Conservation (phyloP, 2,329 filamentous ascomycete genomes). For the Sclerotinia glacialis region DNA sequence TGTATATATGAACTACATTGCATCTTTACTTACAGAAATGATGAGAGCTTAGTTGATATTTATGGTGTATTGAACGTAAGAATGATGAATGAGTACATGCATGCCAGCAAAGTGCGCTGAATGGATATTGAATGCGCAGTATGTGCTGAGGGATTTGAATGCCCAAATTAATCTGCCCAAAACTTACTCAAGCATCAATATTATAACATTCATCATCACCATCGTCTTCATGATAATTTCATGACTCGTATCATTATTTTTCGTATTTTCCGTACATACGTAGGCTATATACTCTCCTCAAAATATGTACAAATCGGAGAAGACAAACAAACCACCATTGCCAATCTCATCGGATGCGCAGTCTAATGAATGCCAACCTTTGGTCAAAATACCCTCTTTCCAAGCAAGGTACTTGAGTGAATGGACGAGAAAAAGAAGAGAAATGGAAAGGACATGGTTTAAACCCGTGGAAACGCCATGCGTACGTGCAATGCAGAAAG, state of each 20-base stretch:
- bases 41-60: not conserved
- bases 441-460: not conserved
- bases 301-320: slow-evolving; percentile 1
- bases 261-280: not conserved
- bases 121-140: too few species aligned
- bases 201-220: too few species aligned
- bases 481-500: slow-evolving; percentile 9
- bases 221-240: too few species aligned
- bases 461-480: slow-evolving; percentile 16
- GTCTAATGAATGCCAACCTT: slow-evolving; percentile 4
- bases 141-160: too few species aligned
- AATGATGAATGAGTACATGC: too few species aligned
- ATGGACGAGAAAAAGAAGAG: slow-evolving; percentile 2
- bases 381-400: not conserved
- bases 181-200: too few species aligned
- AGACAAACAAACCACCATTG: not conserved
- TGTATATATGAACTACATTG: not conserved
- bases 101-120: too few species aligned
- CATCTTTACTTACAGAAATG: not conserved
- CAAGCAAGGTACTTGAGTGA: not conserved
- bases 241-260: too few species aligned
- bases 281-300: not conserved
- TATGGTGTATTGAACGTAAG: not conserved
- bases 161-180: too few species aligned
- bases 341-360: not conserved